Evolutionary conservation across 2,329 filamentous ascomycete genomes (phyloP).

Genomic region (Graphiopsis chlorocephala): DNA sequence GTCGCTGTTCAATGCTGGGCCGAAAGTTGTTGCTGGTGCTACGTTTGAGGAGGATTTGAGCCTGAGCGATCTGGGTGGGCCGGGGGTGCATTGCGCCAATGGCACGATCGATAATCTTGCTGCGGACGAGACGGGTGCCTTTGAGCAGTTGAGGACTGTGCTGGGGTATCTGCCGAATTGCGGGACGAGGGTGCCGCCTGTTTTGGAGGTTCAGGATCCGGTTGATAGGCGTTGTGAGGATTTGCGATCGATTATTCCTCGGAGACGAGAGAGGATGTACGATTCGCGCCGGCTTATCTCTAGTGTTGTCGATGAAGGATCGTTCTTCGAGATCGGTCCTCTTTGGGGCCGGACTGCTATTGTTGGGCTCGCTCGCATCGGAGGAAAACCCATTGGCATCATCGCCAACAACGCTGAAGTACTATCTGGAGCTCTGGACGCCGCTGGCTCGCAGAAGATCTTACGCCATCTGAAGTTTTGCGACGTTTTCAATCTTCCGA

Average conservation of each 20-base stretch:
- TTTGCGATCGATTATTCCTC: constrained; percentile 57
- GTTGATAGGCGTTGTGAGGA: constrained; percentile 48
- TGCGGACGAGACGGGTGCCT: constrained; percentile 58
- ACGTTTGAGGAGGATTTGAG: constrained; percentile 63
- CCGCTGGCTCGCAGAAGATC: constrained; percentile 60
- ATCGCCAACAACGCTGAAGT: constrained; percentile 61
- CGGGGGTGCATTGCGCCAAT: constrained; percentile 61
- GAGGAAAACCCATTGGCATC: constrained; percentile 57
- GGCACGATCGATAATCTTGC: constrained; percentile 66
- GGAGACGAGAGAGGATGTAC: constrained; percentile 59
- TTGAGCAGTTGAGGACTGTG: constrained; percentile 58
- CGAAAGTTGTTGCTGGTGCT: constrained; percentile 59
- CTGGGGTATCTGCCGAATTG: constrained; percentile 58
- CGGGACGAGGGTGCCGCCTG: constrained; percentile 55
- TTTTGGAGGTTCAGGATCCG: constrained; percentile 45
- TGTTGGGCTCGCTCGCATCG: constrained; percentile 58
- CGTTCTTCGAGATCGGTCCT: constrained; percentile 63
- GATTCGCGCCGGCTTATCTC: constrained; percentile 57
- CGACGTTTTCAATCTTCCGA: constrained; percentile 63
- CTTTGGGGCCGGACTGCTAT: constrained; percentile 64
- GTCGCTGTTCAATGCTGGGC: constrained; percentile 62
- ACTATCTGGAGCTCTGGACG: constrained; percentile 57
- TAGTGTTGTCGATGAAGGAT: constrained; percentile 54
- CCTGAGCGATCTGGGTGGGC: constrained; percentile 59
- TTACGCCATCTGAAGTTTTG: constrained; percentile 60